Conservation (phyloP, 1,284 basidiomycete species). For the Sanghuangporus baumii region DNA sequence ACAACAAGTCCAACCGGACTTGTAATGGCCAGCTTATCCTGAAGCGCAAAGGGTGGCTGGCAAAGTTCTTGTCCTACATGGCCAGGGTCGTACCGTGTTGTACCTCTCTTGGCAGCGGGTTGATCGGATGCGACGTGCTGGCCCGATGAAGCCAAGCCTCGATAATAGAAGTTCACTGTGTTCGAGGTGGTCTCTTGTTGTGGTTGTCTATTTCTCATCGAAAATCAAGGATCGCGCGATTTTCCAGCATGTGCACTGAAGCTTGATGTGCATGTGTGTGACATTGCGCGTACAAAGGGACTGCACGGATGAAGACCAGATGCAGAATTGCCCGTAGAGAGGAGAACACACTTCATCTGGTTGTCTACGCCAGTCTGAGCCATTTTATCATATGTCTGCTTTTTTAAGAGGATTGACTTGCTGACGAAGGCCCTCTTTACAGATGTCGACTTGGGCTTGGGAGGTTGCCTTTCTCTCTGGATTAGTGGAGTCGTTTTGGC, state of each 20-base stretch:
- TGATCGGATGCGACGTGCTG: no score
- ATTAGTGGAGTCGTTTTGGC: constrained; percentile 38
- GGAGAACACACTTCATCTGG: neutral
- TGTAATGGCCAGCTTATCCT: constrained; percentile 29
- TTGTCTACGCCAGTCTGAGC: constrained; percentile 26
- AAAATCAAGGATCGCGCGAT: constrained; percentile 22
- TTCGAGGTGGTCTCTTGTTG: constrained; percentile 31
- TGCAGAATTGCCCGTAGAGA: neutral
- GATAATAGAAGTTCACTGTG: constrained; percentile 17
- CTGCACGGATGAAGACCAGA: constrained; percentile 23
- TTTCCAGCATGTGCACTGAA: constrained; percentile 32
- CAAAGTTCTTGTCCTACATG: constrained; percentile 19
- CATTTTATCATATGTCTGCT: neutral
- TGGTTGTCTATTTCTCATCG: constrained; percentile 21
- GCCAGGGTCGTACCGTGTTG: no score
- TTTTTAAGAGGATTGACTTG: neutral
- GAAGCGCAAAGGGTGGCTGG: constrained; percentile 27
- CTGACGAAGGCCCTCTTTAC: neutral
- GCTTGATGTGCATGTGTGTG: constrained; percentile 23
- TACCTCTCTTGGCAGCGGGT: no score
- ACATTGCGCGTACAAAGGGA: constrained; percentile 32
- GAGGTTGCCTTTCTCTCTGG: constrained; percentile 28
- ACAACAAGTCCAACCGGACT: constrained; percentile 24
- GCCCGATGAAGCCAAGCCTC: neutral
- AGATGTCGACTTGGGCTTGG: constrained; percentile 23